A percentile compares a stretch with the other conserved stretches of the same genome.
Conservation (phyloP, 495 filamentous ascomycete species). For the Neurospora cerealis region DNA sequence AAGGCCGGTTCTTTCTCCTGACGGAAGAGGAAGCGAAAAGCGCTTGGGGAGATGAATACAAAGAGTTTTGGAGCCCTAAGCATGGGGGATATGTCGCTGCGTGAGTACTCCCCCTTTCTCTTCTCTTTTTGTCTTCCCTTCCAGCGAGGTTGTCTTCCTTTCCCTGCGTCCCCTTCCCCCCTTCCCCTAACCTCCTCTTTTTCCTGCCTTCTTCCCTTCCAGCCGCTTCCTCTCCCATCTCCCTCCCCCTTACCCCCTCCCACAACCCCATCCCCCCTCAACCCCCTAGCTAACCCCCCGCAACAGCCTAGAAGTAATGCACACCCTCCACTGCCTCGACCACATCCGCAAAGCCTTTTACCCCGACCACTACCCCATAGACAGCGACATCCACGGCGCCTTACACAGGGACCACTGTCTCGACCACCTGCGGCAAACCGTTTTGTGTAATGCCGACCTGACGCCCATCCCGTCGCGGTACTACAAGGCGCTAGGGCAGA, state of each 20-base stretch:
- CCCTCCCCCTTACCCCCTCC: no score
- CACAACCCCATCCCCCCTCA: no score
- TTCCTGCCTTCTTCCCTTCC: no score
- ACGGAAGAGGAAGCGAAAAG: background rate
- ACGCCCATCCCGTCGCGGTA: constrained; percentile 4
- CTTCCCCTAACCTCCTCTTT: no score
- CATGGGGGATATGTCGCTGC: constrained; percentile 2
- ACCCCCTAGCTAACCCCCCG: background rate
- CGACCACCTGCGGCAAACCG: background rate
- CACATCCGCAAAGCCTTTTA: constrained; percentile 3
- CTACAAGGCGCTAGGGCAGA: background rate
- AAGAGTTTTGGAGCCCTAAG: background rate
- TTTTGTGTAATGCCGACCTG: constrained; percentile 1
- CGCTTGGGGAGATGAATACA: background rate
- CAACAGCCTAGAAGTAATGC: constrained; percentile 3
- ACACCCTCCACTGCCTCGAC: constrained; percentile 5
- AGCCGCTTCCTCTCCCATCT: no score
- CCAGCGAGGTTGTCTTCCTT: no score
- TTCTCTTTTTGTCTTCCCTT: no score
- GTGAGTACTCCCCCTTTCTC: background rate
- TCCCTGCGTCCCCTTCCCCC: no score
- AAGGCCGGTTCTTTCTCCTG: constrained; percentile 1
- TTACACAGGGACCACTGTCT: constrained; percentile 1
- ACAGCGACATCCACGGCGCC: background rate
- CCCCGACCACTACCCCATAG: background rate